Evolutionary conservation across 306 rosid genomes (phyloP), one percentile per base, ranked within the genome.

Genomic region (Quercus rubra): DNA sequence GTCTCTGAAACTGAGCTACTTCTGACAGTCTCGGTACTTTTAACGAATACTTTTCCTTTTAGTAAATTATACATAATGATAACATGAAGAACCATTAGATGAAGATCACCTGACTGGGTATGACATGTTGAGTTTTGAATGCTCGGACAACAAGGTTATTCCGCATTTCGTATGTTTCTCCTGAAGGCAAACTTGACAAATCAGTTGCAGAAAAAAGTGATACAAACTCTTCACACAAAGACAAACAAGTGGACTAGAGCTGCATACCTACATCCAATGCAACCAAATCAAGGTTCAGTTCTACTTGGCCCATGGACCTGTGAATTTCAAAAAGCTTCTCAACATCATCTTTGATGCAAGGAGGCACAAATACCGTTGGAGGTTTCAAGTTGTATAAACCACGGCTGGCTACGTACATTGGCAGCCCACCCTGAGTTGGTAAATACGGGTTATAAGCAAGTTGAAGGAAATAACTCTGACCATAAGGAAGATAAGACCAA

Each of bases 331-430:
- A 79, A 82, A 95, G 85, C 86, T 90, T 90, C 91, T 91, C 92
- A 81, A 95, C 99, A 76, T 95, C 94, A 19, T 90, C 98, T 81
- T 86, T 86, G 81, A 95, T 89, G 82, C 89, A 87, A 81, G 99
- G 96, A 84, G 98, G 98, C 54, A 95, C 95, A 83, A 95, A 92
- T 28, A 95, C 89, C 3, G 96, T 95, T 10, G 99, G 97, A 74
- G 98, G 97, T 73, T 88, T 90, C 74, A 92, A 88, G 83, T 83
- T 95, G 82, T 91, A 95, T 79, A 95, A 88, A 66, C 92, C 98
- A 55, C 99, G 97, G 81, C 96, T 92, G 43, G 97, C 97, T 67
- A 91, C 87, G 76, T 95, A 92, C 97, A 92, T 92, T 14, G 99
- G 98, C 78, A 92, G 84, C 75, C 99, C 99, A 71, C 99, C 99